Evolutionary conservation across 140 eudicot genomes (phyloP), one percentile per base, ranked within the genome.

Genomic region (Ambrosia hybrid): DNA sequence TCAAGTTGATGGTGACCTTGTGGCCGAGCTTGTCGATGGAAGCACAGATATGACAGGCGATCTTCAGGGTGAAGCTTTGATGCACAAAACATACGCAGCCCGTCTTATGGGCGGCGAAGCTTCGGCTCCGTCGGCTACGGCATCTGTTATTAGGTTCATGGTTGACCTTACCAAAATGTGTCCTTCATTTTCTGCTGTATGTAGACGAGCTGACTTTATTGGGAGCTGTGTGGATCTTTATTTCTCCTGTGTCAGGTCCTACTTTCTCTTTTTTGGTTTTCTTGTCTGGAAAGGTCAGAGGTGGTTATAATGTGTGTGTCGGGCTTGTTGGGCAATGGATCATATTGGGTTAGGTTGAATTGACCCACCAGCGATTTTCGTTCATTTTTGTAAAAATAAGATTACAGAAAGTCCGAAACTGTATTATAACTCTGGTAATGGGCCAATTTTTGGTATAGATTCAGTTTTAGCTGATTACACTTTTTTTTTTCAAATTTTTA

Each of bases 101-200:
- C 53, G 53, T 48, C 53, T 48, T 48, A 48, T 48, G 53, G 53
- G 53, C n/a, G 53, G 53, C n/a, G 53, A 91, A 65, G 99, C 99
- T 52, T 84, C 97, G 13, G 97, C 99, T 49, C 99, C 99, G 77
- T 86, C 99, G 45, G 96, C 97, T 68, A 88, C 97, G n/a, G 87
- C 99, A 38, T 89, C 97, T 3, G 92, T 95, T 71, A 88, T 95
- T 37, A 80, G 97, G 80, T 95, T 95, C 74, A 88, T 95, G 97
- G 97, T 95, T 48, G 53, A 48, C 53, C 53, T 48, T 9, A 13
- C n/a, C 13, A 48, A 48, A 48, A 48, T 48, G 53, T 48, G 53
- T 48, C 53, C 53, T 48, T 13, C 53, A 13, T 48, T 48, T 48
- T 48, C 53, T 2, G 53, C 53, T 48, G 53, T 48, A 8, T 48